Percentiles rank a stretch among this genome's conserved stretches.
These are phyloP conservation scores for Hypoxylon sp. DNA, from an alignment of 2,329 filamentous ascomycete genomes.

Conservation along the genomic window DNA sequence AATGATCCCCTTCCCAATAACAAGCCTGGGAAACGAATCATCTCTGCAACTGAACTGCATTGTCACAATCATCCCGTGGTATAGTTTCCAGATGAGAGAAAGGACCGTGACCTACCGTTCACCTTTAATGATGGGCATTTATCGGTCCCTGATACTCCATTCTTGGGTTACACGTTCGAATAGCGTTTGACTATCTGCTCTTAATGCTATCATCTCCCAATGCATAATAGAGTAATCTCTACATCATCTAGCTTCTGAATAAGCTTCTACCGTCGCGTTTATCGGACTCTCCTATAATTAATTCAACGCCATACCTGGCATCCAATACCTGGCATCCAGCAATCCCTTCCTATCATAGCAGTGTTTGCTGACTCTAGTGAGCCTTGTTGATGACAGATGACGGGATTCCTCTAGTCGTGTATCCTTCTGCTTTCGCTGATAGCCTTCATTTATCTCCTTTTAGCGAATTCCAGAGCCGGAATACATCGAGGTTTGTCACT, in stretches of 20 bases:
- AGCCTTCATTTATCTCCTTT: conserved; percentile 9
- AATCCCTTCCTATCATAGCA: conserved; percentile 11
- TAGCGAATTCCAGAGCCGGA: neutral
- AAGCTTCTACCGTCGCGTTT: neutral
- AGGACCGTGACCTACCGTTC: conserved; percentile 7
- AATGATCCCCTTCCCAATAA: conserved; percentile 11
- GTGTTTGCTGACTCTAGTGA: conserved; percentile 18
- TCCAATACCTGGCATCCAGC: neutral
- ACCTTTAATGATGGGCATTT: conserved; percentile 3
- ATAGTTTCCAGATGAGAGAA: conserved; percentile 18
- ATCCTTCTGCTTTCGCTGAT: conserved; percentile 3
- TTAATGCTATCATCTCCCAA: neutral
- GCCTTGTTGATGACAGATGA: conserved; percentile 15
- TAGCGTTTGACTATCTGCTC: conserved; percentile 3
- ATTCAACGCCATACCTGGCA: neutral
- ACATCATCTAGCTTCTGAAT: neutral
- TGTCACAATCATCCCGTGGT: conserved; percentile 9
- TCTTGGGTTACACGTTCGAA: conserved; percentile 15
- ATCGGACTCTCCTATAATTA: neutral
- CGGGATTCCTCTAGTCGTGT: neutral
- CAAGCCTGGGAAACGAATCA: neutral
- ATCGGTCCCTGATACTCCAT: neutral
- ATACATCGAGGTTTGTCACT: conserved; percentile 10
- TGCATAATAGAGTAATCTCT: neutral
- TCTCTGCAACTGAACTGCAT: conserved; percentile 12